Base-by-base conservation (phyloP, 2,329 filamentous ascomycete genomes). In the Colletotrichum orchidophilum region DNA sequence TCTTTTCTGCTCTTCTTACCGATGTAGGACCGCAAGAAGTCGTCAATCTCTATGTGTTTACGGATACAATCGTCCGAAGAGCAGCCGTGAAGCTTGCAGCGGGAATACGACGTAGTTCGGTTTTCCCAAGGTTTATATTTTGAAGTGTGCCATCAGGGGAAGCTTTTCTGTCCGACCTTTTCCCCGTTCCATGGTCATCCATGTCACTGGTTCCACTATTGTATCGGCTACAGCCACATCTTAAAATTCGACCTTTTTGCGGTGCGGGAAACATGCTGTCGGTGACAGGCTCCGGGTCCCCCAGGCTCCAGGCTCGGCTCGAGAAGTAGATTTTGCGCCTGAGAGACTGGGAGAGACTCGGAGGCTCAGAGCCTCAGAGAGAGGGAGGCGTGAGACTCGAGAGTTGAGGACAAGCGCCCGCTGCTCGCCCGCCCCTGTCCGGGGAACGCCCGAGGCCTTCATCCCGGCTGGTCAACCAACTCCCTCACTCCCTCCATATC, bases 211-310 rank as follows among this genome's bases (percentile, higher is more conserved):
- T 39, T 50, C 69, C 64, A 71, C 69, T n/a, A 63, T 52, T 58
- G 58, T 59, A 54, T 68, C 69, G 64, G 69, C 69, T 69, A 63
- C 64, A 33, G 64, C 58, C 65, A 68, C 69, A 71, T 68, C 58
- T 59, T 35, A 58, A 68, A 63, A 63, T 54, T 58, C 35, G 52
- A n/a, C n/a, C 54, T 53, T 63, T 42, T 39, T 35, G 27, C 29
- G n/a, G n/a, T 33, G 49, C 61, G 13, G 21, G 13, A n/a, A 60
- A 29, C 7, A 18, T 18, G 39, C 39, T 18, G 39, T 46, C 39
- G 6, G 31, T 42, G 21, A 31, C 42, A 54, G 42, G 21, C 55
- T 58, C 26, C 39, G 21, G 12, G 31, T 12, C 31, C 7, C 33
- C 29, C 35, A 46, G 39, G 55, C 55, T 58, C n/a, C 55, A 13